Evolutionary conservation across 352 stramenopile genomes (phyloP).

Genomic region (Phytophthora crassamura): DNA sequence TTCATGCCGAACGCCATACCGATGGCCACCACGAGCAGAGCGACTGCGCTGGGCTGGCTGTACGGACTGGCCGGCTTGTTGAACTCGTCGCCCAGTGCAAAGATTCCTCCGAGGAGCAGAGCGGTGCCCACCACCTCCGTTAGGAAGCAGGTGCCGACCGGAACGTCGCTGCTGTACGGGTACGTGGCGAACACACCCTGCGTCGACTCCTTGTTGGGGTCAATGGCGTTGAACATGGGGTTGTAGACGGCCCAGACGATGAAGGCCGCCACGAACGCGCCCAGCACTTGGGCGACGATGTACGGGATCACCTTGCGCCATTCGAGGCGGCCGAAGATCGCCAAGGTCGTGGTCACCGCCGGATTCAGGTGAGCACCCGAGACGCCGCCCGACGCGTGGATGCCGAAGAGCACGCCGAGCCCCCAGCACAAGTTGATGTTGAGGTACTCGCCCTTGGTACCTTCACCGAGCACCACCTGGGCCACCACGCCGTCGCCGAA

Average conservation of each 20-base stretch:
- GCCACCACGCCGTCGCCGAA: conserved; percentile 67
- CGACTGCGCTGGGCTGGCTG: conserved; percentile 40
- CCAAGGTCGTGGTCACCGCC: conserved; percentile 54
- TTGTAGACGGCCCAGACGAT: conserved; percentile 56
- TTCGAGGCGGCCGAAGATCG: conserved; percentile 42
- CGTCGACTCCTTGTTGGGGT: conserved; percentile 42
- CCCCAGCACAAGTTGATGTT: conserved; percentile 73
- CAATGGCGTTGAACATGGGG: conserved; percentile 46
- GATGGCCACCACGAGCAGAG: conserved; percentile 55
- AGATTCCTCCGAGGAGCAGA: conserved; percentile 54
- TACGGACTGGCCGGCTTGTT: conserved; percentile 53
- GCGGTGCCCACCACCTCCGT: conserved; percentile 60
- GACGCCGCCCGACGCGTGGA: conserved; percentile 52
- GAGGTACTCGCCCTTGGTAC: conserved; percentile 54
- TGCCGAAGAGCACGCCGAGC: conserved; percentile 63
- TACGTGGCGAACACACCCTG: conserved; percentile 51
- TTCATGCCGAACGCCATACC: conserved; percentile 74
- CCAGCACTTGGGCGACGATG: conserved; percentile 47
- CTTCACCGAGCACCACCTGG: conserved; percentile 52
- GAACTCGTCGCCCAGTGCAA: conserved; percentile 46
- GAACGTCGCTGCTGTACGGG: conserved; percentile 27
- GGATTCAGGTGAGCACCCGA: too few relatives aligned
- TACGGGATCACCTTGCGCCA: conserved; percentile 58
- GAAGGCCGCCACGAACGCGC: conserved; percentile 45
- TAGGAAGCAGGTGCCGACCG: conserved; percentile 44